Conservation (phyloP, 2,329 filamentous ascomycete species). For the Balansia obtecta region DNA sequence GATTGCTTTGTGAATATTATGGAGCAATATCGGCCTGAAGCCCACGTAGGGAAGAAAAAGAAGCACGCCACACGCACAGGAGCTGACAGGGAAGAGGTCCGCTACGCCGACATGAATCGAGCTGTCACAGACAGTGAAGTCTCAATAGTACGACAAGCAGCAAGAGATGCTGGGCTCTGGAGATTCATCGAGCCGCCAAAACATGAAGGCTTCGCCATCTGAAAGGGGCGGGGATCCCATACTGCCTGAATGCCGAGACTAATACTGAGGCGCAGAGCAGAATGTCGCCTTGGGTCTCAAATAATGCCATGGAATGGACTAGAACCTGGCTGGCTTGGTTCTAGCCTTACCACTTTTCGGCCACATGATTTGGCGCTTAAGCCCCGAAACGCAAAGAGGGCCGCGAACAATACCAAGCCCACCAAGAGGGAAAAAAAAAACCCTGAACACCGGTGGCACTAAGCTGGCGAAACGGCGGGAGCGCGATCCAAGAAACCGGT, state of each 20-base stretch:
- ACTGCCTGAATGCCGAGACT: not conserved
- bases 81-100: constrained; percentile 28
- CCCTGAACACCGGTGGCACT: not conserved
- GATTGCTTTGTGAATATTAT: constrained; percentile 78
- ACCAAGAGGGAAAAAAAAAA: not conserved
- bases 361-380: not conserved
- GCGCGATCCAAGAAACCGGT: no score
- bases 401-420: constrained; percentile 2
- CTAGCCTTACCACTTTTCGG: not conserved
- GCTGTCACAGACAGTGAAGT: constrained; percentile 47
- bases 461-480: not conserved
- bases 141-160: constrained; percentile 51
- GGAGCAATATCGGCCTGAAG: constrained; percentile 76
- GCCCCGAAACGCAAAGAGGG: not conserved
- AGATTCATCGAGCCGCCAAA: constrained; percentile 56
- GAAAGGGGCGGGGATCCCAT: not conserved
- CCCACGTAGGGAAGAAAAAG: constrained; percentile 64
- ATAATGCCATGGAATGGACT: not conserved
- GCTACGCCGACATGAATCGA: constrained; percentile 70
- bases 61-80: constrained; percentile 1
- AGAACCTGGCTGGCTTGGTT: not conserved
- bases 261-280: not conserved
- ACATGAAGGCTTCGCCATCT: constrained; percentile 38
- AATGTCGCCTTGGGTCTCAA: not conserved
- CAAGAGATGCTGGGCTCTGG: constrained; percentile 62